Conservation (phyloP, 2,329 filamentous ascomycete genomes). For the Leptographium flavum region DNA sequence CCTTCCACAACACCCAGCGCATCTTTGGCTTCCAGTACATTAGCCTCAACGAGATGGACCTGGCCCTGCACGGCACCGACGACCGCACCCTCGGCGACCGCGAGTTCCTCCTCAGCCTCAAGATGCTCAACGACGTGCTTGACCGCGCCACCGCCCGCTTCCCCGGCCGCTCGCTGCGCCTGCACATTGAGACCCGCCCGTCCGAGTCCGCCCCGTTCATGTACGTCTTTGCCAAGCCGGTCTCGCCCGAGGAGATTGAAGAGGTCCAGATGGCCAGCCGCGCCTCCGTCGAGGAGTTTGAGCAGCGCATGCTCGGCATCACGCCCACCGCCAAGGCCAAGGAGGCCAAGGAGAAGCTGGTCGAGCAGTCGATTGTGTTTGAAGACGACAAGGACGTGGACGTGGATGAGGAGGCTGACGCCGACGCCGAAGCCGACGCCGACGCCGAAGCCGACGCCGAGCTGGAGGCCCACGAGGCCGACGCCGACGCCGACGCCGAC, state of each 20-base stretch:
- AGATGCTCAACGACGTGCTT: conserved; percentile 65
- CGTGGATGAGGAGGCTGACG: conserved; percentile 8
- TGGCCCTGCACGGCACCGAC: conserved; percentile 66
- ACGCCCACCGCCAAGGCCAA: conserved; percentile 18
- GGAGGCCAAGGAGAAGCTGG: conserved; percentile 11
- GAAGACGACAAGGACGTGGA: background rate
- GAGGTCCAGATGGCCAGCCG: conserved; percentile 56
- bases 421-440: conserved; percentile 13
- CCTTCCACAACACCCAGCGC: conserved; percentile 85
- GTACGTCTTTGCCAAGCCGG: conserved; percentile 82
- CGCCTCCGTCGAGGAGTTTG: conserved; percentile 52
- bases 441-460: conserved; percentile 12
- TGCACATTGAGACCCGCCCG: conserved; percentile 67
- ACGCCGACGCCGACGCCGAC: conserved; percentile 13
- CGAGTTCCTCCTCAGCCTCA: conserved; percentile 74
- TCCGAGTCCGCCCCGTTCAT: conserved; percentile 46
- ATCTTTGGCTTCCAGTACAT: conserved; percentile 98
- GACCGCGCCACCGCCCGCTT: conserved; percentile 61
- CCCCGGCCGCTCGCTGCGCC: conserved; percentile 59
- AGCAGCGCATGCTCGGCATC: conserved; percentile 45
- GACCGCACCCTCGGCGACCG: conserved; percentile 56
- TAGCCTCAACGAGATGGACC: conserved; percentile 72
- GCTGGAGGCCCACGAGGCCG: conserved; percentile 13
- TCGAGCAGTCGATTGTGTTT: no score
- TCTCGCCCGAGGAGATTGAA: conserved; percentile 57